These are phyloP conservation scores for Bipolaris gigantea DNA, from an alignment of 2,329 filamentous ascomycete genomes.

Conservation along the genomic window DNA sequence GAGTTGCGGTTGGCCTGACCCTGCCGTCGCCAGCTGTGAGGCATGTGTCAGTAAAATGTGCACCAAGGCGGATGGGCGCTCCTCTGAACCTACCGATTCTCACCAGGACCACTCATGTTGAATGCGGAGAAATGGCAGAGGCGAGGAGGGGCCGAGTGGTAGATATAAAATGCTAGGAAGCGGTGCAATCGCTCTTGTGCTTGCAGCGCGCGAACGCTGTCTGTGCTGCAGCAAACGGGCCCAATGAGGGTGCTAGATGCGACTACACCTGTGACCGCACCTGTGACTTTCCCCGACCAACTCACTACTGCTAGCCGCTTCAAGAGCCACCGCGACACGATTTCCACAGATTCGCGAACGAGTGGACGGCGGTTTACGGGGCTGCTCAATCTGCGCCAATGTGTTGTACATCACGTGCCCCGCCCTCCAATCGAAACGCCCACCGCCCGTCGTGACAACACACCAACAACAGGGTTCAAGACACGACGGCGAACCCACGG, in stretches of 20 bases:
- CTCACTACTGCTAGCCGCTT: slow-evolving; percentile 24
- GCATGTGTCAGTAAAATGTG: slow-evolving; percentile 17
- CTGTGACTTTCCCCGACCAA: slow-evolving; percentile 18
- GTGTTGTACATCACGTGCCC: slow-evolving; percentile 20
- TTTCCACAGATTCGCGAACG: slow-evolving; percentile 13
- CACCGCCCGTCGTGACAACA: slow-evolving; percentile 2
- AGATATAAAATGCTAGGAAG: slow-evolving; percentile 36
- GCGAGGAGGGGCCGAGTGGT: slow-evolving; percentile 31
- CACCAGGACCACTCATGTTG: slow-evolving; percentile 45
- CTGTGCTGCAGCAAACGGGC: slow-evolving; percentile 17
- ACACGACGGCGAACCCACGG: slow-evolving; percentile 5
- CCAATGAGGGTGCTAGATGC: slow-evolving; percentile 23
- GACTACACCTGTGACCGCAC: slow-evolving; percentile 14
- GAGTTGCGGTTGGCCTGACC: slow-evolving; percentile 39
- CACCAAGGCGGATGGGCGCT: background rate
- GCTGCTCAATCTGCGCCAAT: slow-evolving; percentile 15
- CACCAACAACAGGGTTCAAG: slow-evolving; percentile 11
- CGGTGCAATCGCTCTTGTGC: slow-evolving; percentile 22
- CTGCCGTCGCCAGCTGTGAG: slow-evolving; percentile 41
- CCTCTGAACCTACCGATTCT: slow-evolving; percentile 37
- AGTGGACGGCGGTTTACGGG: slow-evolving; percentile 20
- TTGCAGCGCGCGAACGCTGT: slow-evolving; percentile 27
- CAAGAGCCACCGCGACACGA: slow-evolving; percentile 10
- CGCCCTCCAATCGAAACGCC: slow-evolving; percentile 9
- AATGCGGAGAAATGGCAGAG: slow-evolving; percentile 28